Percentiles rank a stretch among this genome's conserved stretches.
Conservation (phyloP, 1,284 basidiomycete genomes). For the Ceratobasidium sp. region DNA sequence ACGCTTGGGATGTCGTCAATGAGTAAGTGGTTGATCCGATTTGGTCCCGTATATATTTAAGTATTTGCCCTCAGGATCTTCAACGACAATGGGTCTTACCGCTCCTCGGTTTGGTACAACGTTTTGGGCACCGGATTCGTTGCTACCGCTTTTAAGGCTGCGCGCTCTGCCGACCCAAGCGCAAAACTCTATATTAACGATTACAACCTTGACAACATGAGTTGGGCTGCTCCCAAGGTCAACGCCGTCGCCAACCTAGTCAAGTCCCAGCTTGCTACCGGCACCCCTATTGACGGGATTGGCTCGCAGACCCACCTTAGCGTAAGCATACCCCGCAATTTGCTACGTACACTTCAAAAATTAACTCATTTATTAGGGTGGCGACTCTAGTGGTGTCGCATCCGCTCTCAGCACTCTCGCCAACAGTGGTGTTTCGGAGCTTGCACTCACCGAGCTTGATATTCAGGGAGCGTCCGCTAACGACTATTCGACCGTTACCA, state of each 20-base stretch:
- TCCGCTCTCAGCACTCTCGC: no score
- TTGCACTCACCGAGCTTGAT: neutral
- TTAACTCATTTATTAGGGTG: no score
- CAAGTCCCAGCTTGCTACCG: conserved; percentile 45
- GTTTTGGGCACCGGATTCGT: conserved; percentile 45
- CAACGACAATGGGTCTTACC: conserved; percentile 50
- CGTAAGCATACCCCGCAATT: no score
- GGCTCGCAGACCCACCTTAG: conserved; percentile 47
- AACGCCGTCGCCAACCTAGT: conserved; percentile 47
- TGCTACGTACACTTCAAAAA: no score
- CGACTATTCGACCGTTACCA: conserved; percentile 65
- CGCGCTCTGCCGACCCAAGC: no score
- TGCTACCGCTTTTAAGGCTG: neutral
- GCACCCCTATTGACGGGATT: conserved; percentile 47
- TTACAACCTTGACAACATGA: conserved; percentile 49
- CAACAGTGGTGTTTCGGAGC: no score
- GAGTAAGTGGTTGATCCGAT: conserved; percentile 15
- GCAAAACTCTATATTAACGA: conserved; percentile 42
- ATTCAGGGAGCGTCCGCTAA: conserved; percentile 49
- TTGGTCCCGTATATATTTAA: no score
- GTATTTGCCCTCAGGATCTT: conserved; percentile 29
- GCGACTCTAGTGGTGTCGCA: no score
- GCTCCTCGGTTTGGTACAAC: conserved; percentile 47
- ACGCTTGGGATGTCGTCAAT: conserved; percentile 52
- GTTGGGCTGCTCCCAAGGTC: conserved; percentile 41